Base-by-base conservation (phyloP, 2,329 filamentous ascomycete genomes). In the Aspergillus sp. region DNA sequence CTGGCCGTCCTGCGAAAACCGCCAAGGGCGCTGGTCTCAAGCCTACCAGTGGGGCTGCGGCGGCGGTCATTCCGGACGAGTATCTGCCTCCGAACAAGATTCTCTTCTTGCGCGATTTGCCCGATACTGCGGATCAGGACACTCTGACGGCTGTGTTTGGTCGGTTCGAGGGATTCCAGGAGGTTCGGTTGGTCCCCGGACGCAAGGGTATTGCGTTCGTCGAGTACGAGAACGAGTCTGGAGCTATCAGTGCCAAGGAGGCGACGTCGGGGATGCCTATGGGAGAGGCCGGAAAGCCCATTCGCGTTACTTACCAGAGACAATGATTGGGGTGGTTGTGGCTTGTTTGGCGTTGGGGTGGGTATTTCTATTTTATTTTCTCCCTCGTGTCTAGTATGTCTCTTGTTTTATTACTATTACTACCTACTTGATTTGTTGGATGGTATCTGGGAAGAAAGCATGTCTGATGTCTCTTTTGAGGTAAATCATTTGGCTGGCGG, bases 11-110 rank as follows among this genome's bases (percentile, higher is more conserved):
- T 0, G 80, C 85, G 57, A 94, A 94, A 81, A 83, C 88, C 15
- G 83, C 85, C n/a, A 85, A 88, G 69, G 87, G 87, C 44, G 81
- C 85, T 23, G 91, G 91, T 36, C 86, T 94, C 80, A 96, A 96
- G 75, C 86, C 90, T 5, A 90, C 89, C 1, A 87, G 86, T 60
- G 84, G 87, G 5, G 82, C 86, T 13, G 83, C 87, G 1, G 83
- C 88, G 3, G 84, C 90, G 10, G 89, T 92, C 58, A 88, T 98
- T 17, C 92, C 93, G n/a, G 95, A 98, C 84, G 95, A 99, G 79
- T 98, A 96, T 77, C 86, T 98, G 3, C 94, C 94, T 3, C 94
- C 95, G 38, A 98, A 98, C 85, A 97, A 96, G 81, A 96, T 92
- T 67, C 85, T 99, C 38, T 96, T 98, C 80, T 82, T 98, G 62